Base-by-base conservation (phyloP, 768 basidiomycete species). In the Rhodotorula taiwanensis region DNA sequence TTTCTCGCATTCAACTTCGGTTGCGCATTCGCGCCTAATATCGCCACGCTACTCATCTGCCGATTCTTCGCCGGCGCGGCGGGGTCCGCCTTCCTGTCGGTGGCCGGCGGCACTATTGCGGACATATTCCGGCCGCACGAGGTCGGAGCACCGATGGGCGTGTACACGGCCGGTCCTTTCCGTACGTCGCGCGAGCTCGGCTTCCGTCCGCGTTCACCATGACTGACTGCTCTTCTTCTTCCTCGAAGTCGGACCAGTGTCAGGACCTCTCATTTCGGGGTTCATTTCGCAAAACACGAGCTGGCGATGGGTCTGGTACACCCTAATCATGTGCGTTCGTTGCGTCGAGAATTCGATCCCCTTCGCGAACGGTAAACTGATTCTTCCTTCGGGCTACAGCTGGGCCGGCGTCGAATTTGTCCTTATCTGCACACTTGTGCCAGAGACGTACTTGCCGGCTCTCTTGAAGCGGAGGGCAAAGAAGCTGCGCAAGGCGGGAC, bases 11-110 rank as follows among this genome's bases (percentile, higher is more conserved):
- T 58, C 54, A 53, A 31, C 62, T 64, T 23, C 8, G 20, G 50
- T 28, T 83, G 87, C 10, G 85, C 86, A 2, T 89, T 90, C 64
- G 81, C 86, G 2, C 83, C 83, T 6, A 79, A 87, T 68, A 79
- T 83, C 43, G 55, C 44, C 3, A 45, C 85, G 0, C 83, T 82
- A 69, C 78, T 92, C 13, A 74, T 85, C 44, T 84, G 85, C 66
- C 79, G 84, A 25, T 79, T 84, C 66, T 63, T 84, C 42, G 79
- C 79, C 8, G 84, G 85, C 6, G 78, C 81, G 36, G 80, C 79
- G 36, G 82, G 83, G 0, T 72, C 81, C 0, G 81, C 84, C 5
- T 85, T 86, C 76, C 73, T 85, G 33, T 80, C 80, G 41, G 83
- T 86, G 23, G 81, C 83, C 0, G 84, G 84, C 1, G 84, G 84